Evolutionary conservation across 177 flowering plant species (phyloP), one percentile per base, ranked within the genome.

Genomic region (Tripterygium wilfordii): DNA sequence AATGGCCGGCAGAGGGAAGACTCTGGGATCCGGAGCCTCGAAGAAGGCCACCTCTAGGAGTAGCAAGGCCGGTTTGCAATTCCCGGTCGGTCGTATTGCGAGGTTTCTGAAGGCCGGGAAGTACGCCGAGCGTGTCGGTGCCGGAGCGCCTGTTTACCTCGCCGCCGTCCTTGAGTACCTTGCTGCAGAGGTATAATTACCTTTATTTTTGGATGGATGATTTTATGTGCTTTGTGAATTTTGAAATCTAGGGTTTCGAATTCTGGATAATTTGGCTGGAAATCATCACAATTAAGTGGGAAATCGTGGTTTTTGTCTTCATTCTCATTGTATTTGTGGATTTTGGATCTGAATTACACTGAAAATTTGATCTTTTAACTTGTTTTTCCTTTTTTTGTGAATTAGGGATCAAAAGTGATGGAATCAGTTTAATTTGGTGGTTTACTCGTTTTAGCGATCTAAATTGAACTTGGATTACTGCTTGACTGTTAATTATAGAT

Each of bases 61-160:
- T 38, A 70, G 77, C 69, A 77, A 77, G 57, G 82, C 78, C 31
- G 82, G 82, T 2, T 55, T 77, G 5, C 82, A 77, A 41, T 77
- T 77, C 20, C 82, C 80, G 1, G 80, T 76, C 20, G 81, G 78
- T 8, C 76, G 82, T 70, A 76, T 76, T 38, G 82, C 82, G 17
- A 48, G 82, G 8, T 76, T 76, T 57, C 42, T 76, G 14, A 76
- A 76, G 49, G 78, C 82, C 45, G 82, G 82, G 16, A 77, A 77
- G 57, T 76, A 76, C 41, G 82, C 82, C 38, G 78, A 76, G 42
- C 72, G 81, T 28, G 81, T 76, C n/a, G 81, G 81, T 14, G 81
- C 81, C 30, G 81, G 81, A 1, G 78, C 78, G 31, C 78, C 78
- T 5, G 78, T 72, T 7, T 72, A 66, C 53, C 76, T 76, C 41